Conservation (phyloP, 768 basidiomycete species). For the Suillus luteus region DNA sequence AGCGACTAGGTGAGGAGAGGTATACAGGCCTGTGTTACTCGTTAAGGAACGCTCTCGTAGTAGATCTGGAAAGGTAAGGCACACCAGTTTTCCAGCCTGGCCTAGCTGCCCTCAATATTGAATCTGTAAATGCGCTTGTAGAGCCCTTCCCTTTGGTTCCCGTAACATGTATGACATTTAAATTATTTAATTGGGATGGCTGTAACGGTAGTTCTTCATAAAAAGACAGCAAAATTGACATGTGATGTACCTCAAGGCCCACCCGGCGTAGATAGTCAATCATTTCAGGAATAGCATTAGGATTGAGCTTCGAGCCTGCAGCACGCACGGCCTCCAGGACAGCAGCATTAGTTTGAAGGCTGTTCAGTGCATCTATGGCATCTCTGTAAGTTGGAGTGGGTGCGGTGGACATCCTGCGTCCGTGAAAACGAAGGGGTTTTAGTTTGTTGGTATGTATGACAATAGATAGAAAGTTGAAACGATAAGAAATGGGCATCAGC, state of each 20-base stretch:
- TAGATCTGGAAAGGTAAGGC: conserved; percentile 20
- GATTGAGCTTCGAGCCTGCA: conserved; percentile 58
- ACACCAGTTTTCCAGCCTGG: conserved; percentile 83
- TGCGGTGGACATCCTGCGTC: conserved; percentile 50
- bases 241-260: conserved; percentile 72
- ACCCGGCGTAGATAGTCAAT: conserved; percentile 84
- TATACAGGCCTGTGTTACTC: conserved; percentile 74
- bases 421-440: not conserved
- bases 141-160: conserved; percentile 99
- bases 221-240: conserved; percentile 5
- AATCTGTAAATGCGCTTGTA: conserved; percentile 90
- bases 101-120: conserved; percentile 73
- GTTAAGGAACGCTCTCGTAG: conserved; percentile 1
- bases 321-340: conserved; percentile 81
- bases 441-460: conserved; percentile 3
- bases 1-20: conserved; percentile 94
- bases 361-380: conserved; percentile 73
- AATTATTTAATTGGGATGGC: conserved; percentile 79
- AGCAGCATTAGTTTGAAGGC: conserved; percentile 93
- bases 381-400: conserved; percentile 63
- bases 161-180: conserved; percentile 95
- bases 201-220: conserved; percentile 35
- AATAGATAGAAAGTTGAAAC: conserved; percentile 12
- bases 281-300: conserved; percentile 83
- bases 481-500: conserved; percentile 13